These are phyloP conservation scores for Torulaspora indica DNA, from an alignment of 805 yeast genomes.

Conservation along the genomic window DNA sequence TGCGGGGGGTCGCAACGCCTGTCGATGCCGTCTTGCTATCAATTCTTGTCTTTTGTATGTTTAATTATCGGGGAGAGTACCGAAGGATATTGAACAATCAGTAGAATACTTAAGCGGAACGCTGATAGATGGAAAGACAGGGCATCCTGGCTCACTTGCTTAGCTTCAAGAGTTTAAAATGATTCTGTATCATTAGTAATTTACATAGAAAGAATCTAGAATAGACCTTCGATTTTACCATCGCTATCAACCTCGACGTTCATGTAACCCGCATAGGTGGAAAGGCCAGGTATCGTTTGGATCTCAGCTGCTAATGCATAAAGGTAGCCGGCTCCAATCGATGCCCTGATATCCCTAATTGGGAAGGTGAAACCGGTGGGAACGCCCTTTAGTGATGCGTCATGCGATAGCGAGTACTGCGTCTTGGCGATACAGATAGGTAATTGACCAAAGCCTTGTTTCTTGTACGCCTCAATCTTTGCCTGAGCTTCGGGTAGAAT, in stretches of 20 bases:
- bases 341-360: constrained; percentile 87
- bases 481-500: constrained; percentile 73
- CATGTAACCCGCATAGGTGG: constrained; percentile 95
- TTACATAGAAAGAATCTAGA: constrained; percentile 38
- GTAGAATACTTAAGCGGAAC: too few species aligned
- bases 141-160: neutral
- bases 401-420: constrained; percentile 93
- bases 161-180: too few species aligned
- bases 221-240: constrained; percentile 92
- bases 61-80: neutral
- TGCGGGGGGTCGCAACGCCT: neutral
- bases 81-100: neutral
- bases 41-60: neutral
- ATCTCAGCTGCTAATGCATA: constrained; percentile 96
- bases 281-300: constrained; percentile 95
- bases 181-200: neutral
- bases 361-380: constrained; percentile 94
- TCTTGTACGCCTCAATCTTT: constrained; percentile 75
- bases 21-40: neutral
- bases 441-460: constrained; percentile 83
- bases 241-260: constrained; percentile 86
- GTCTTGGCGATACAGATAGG: constrained; percentile 98
- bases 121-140: too few species aligned
- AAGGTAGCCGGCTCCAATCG: constrained; percentile 94
- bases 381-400: constrained; percentile 87